Conservation (phyloP, 176 grass and related monocot genomes). For the Stipa capillata region DNA sequence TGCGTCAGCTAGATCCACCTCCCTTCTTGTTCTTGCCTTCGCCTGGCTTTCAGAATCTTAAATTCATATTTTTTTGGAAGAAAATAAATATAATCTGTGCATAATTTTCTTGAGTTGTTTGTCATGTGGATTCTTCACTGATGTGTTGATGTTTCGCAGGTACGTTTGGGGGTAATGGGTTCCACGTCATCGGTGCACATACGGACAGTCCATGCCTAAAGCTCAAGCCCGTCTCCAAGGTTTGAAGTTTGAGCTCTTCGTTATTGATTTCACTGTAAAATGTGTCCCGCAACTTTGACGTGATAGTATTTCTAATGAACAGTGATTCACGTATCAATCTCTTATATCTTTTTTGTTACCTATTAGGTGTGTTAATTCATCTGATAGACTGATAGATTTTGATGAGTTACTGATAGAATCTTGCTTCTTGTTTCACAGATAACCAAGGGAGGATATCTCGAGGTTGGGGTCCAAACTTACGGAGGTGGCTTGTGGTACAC, state of each 20-base stretch:
- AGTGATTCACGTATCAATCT: not conserved
- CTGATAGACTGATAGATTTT: no score
- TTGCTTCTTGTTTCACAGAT: constrained; percentile 36
- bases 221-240: constrained; percentile 87
- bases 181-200: constrained; percentile 80
- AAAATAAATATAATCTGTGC: not conserved
- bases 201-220: constrained; percentile 97
- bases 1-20: constrained; percentile 21
- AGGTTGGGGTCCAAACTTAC: constrained; percentile 93
- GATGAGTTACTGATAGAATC: not conserved
- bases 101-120: constrained; percentile 1
- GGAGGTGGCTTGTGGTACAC: constrained; percentile 95
- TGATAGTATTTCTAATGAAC: not conserved
- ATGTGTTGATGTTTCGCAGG: constrained; percentile 37
- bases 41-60: not conserved
- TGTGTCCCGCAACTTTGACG: not conserved
- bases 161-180: constrained; percentile 81
- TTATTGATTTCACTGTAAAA: not conserved
- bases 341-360: not conserved
- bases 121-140: not conserved
- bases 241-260: constrained; percentile 12
- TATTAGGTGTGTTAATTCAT: not conserved
- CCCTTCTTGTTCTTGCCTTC: not conserved
- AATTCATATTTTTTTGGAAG: not conserved
- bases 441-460: constrained; percentile 79